These are phyloP conservation scores for Emmonsia crescens DNA, from an alignment of 2,329 filamentous ascomycete genomes.

Conservation along the genomic window DNA sequence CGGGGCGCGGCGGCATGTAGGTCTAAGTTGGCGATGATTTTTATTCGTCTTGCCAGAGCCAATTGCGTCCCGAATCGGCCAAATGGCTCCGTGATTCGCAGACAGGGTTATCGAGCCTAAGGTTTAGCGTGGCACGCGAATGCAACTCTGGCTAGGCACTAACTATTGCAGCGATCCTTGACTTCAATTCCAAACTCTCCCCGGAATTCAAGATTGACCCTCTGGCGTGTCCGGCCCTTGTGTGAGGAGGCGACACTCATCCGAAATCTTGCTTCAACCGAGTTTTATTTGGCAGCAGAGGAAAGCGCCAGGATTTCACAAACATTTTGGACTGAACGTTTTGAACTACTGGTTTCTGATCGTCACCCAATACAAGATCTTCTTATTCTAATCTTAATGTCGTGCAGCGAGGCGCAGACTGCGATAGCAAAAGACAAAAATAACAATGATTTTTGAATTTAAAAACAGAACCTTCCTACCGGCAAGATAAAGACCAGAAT, in stretches of 20 bases:
- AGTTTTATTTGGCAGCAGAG: background rate
- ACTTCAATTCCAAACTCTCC: background rate
- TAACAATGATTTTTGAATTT: background rate
- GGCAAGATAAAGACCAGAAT: background rate
- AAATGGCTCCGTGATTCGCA: conserved; percentile 9
- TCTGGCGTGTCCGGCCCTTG: background rate
- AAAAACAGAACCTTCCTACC: no score
- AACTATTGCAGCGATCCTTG: background rate
- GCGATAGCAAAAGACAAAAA: background rate
- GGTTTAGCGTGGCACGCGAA: background rate
- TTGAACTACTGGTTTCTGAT: background rate
- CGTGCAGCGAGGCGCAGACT: background rate
- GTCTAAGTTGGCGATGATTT: background rate
- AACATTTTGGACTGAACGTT: background rate
- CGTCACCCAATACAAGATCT: background rate
- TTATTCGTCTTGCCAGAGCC: conserved; percentile 2
- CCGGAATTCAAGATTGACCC: background rate
- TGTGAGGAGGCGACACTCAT: background rate
- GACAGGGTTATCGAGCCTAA: background rate
- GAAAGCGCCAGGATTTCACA: background rate
- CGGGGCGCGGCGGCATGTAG: background rate
- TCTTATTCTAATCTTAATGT: background rate
- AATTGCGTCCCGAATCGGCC: conserved; percentile 6
- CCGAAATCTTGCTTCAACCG: background rate
- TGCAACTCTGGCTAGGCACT: background rate